Evolutionary conservation across 352 stramenopile species (phyloP), one percentile per base, ranked within the genome.

Genomic region (Phytophthora cryptogea): DNA sequence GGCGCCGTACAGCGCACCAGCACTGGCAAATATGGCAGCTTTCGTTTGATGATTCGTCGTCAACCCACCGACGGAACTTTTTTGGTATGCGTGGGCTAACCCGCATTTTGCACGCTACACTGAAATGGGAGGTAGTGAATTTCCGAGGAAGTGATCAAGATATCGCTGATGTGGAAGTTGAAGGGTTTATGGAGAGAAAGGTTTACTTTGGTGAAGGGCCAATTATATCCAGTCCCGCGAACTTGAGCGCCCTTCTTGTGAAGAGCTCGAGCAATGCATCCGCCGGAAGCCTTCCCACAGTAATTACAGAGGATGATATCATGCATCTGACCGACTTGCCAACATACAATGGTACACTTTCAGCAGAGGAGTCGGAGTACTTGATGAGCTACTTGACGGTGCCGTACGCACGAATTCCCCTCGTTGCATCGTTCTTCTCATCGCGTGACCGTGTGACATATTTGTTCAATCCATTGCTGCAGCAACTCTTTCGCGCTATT

Each of bases 331-430:
- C 89, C 31, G 89, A 98, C 36, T 66, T 99, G 31, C 97, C 97
- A 5, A 98, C 95, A 0, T 99, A 99, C 70, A 92, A 96, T 42
- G 87, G 96, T 41, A 96, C 97, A 20, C 76, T 99, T n/a, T 96
- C 90, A 10, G 86, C 94, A 17, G 94, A 98, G 51, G 97, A 99
- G 63, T 97, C 93, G 0, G 97, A 99, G 74, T 95, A 98, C 9
- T 91, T 99, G 52, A 89, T 99, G 56, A 97, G 98, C 66, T 99
- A 99, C 70, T 85, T 99, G 51, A 99, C 97, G 5, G 97, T 98
- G 8, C 97, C 97, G 28, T 99, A 99, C 64, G 92, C 98, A 28
- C 72, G 97, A 17, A 99, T 99, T 62, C 97, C 97, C 31, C 83
- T 99, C 5, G 87, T 99, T 28, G 70, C 98, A 8, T 94, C 98